Conservation (phyloP, 805 yeast species). For the Schizosaccharomyces cryophilus region DNA sequence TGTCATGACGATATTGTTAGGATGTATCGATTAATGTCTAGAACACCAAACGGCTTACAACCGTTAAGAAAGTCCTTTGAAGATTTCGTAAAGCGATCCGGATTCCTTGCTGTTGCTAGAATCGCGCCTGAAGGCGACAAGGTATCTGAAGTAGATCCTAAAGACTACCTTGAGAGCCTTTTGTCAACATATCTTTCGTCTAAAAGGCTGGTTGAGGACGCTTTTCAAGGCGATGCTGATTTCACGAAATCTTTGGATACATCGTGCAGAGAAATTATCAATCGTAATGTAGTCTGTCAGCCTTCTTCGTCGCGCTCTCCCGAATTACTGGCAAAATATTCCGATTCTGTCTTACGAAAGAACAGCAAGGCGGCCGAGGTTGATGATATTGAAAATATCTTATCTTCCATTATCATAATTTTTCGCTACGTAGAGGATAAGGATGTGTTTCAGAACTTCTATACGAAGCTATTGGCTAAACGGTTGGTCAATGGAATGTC, state of each 20-base stretch:
- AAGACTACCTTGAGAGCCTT: constrained; percentile 52
- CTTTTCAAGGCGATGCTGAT: constrained; percentile 50
- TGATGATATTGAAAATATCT: constrained; percentile 40
- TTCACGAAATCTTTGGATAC: constrained; percentile 72
- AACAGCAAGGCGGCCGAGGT: constrained; percentile 38
- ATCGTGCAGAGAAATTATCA: constrained; percentile 69
- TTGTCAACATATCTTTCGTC: constrained; percentile 46
- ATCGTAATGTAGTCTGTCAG: constrained; percentile 50
- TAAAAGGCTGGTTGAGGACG: constrained; percentile 33
- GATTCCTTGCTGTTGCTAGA: constrained; percentile 34
- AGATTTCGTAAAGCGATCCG: constrained; percentile 42
- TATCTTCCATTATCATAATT: constrained; percentile 64
- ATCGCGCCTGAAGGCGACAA: constrained; percentile 17
- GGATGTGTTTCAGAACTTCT: constrained; percentile 83
- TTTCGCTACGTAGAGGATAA: constrained; percentile 78
- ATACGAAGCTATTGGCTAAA: constrained; percentile 68
- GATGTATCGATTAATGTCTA: constrained; percentile 47
- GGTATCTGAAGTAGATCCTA: constrained; percentile 31
- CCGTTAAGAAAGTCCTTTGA: constrained; percentile 56
- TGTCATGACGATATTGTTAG: constrained; percentile 50
- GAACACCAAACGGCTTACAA: constrained; percentile 57
- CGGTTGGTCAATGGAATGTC: constrained; percentile 73
- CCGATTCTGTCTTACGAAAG: constrained; percentile 60
- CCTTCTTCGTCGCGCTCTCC: constrained; percentile 49
- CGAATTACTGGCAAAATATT: constrained; percentile 69